Conservation (phyloP, 2,329 filamentous ascomycete species). For the Passalora sequoiae region DNA sequence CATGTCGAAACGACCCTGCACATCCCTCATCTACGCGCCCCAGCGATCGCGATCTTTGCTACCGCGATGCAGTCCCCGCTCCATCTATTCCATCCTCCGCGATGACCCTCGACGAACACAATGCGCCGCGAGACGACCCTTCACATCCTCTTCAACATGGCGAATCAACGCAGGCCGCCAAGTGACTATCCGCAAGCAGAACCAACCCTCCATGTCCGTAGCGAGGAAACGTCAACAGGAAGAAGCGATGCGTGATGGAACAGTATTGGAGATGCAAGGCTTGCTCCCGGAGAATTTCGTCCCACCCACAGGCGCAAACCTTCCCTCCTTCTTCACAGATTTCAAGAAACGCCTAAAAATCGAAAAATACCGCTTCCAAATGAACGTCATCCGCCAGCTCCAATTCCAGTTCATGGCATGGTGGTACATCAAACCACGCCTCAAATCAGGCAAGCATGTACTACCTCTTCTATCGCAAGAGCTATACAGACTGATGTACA, state of each 20-base stretch:
- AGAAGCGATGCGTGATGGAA: conserved; percentile 30
- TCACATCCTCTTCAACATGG: conserved; percentile 16
- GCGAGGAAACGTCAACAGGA: conserved; percentile 31
- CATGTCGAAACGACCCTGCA: conserved; percentile 24
- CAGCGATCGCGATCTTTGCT: conserved; percentile 8
- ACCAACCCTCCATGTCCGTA: conserved; percentile 39
- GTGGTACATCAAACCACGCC: conserved; percentile 13
- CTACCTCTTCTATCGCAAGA: conserved; percentile 36
- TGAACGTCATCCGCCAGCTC: conserved; percentile 1
- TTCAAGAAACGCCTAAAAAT: conserved; percentile 7
- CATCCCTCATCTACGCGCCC: conserved; percentile 17
- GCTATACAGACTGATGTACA: conserved; percentile 46
- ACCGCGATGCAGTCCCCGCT: conserved; percentile 11
- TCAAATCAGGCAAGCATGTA: conserved; percentile 29
- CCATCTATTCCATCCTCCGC: conserved; percentile 8
- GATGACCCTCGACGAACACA: conserved; percentile 6
- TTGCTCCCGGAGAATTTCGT: conserved; percentile 38
- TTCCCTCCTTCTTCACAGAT: conserved; percentile 21
- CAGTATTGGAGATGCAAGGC: conserved; percentile 40
- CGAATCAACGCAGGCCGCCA: conserved; percentile 6
- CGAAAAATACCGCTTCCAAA: conserved; percentile 3
- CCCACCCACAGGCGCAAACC: conserved; percentile 25
- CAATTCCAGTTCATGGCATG: conserved; percentile 10
- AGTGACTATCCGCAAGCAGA: conserved; percentile 16
- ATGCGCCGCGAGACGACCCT: conserved; percentile 11